A percentile compares a stretch with the other conserved stretches of the same genome.
These are phyloP conservation scores for Pichia sp. DNA, from an alignment of 1,139 yeast genomes.

Conservation along the genomic window DNA sequence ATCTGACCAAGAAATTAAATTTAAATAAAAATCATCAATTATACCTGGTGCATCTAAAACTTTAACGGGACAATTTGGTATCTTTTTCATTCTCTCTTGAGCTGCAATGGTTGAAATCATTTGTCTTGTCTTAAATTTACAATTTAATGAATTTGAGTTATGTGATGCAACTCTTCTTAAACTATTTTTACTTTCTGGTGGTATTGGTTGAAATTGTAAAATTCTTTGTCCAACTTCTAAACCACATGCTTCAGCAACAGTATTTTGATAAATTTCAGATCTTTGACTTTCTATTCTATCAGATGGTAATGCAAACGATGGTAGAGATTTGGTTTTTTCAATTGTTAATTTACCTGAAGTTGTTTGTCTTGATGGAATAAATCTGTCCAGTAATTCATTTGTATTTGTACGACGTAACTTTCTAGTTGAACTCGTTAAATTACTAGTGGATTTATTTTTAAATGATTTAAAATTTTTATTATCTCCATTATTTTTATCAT, in stretches of 20 bases:
- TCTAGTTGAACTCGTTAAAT: conserved; percentile 16
- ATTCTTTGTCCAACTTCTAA: conserved; percentile 78
- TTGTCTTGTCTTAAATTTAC: conserved; percentile 20
- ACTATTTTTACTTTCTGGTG: conserved; percentile 53
- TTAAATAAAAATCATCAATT: conserved; percentile 86
- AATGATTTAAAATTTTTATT: not conserved
- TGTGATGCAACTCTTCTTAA: conserved; percentile 18
- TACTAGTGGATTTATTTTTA: conserved; percentile 7
- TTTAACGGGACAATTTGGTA: conserved; percentile 86
- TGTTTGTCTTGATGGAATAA: conserved; percentile 48
- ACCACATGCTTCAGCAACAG: conserved; percentile 95
- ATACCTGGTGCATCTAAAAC: conserved; percentile 96
- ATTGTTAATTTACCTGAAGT: conserved; percentile 37
- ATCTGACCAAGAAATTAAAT: conserved; percentile 82
- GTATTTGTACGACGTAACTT: conserved; percentile 28
- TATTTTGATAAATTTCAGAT: conserved; percentile 65
- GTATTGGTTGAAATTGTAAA: conserved; percentile 77
- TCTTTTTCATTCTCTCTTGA: conserved; percentile 47
- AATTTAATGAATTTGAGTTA: conserved; percentile 15
- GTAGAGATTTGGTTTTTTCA: conserved; percentile 16
- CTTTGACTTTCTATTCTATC: conserved; percentile 65
- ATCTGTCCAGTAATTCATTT: conserved; percentile 36
- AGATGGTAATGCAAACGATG: conserved; percentile 35
- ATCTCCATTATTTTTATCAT: not conserved
- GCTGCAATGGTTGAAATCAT: conserved; percentile 31